Evolutionary conservation across 805 yeast genomes (phyloP).

Genomic region (Tetrapisispora fleetii): DNA sequence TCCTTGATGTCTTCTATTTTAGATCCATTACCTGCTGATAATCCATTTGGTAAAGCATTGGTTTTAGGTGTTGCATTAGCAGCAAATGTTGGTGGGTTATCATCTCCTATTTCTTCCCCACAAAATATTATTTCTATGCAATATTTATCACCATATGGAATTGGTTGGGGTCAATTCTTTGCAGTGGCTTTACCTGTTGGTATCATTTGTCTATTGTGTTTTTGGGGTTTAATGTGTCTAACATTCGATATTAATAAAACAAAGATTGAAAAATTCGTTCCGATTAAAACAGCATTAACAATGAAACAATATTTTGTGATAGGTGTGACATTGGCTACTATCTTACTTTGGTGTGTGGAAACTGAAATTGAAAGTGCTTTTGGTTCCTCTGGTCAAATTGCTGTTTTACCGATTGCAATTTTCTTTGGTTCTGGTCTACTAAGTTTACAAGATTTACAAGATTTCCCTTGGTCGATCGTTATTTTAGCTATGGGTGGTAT

Average conservation of each 20-base stretch:
- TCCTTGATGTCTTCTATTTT: slow-evolving; percentile 81
- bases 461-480: slow-evolving; percentile 94
- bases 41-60: slow-evolving; percentile 76
- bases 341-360: slow-evolving; percentile 82
- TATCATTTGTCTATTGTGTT: slow-evolving; percentile 44
- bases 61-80: slow-evolving; percentile 87
- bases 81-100: slow-evolving; percentile 90
- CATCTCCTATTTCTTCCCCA: slow-evolving; percentile 93
- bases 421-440: slow-evolving; percentile 86
- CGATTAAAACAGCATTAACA: slow-evolving; percentile 58
- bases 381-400: slow-evolving; percentile 91
- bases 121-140: slow-evolving; percentile 88
- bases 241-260: slow-evolving; percentile 44
- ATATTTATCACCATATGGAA: slow-evolving; percentile 56
- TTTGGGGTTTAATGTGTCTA: slow-evolving; percentile 59
- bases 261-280: slow-evolving; percentile 37
- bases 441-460: slow-evolving; percentile 78
- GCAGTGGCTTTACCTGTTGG: slow-evolving; percentile 79
- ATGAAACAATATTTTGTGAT: slow-evolving; percentile 65
- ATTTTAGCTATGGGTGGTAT: slow-evolving; percentile 96
- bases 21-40: slow-evolving; percentile 62
- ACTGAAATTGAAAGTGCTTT: slow-evolving; percentile 58
- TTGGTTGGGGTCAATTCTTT: slow-evolving; percentile 88
- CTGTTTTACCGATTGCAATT: slow-evolving; percentile 73
- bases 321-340: slow-evolving; percentile 61